These are phyloP conservation scores for Macrolepiota fuliginosa DNA, from an alignment of 768 basidiomycete genomes.

Conservation along the genomic window DNA sequence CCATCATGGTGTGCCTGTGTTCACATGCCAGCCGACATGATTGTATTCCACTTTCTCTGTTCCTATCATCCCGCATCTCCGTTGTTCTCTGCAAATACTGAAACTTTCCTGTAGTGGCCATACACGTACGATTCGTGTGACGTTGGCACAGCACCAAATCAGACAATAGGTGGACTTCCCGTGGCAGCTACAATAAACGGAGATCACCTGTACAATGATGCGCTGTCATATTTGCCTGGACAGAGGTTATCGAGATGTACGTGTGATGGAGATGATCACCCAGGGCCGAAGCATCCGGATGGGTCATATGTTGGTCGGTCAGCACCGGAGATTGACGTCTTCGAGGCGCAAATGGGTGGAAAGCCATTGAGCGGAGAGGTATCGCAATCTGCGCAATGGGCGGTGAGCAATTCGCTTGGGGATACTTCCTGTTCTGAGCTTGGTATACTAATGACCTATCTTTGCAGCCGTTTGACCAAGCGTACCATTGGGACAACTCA, in stretches of 20 bases:
- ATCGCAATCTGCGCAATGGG: conserved; percentile 80
- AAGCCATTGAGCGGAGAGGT: conserved; percentile 56
- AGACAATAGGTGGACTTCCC: conserved; percentile 67
- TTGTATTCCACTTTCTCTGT: background rate
- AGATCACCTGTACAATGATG: conserved; percentile 34
- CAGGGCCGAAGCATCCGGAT: conserved; percentile 70
- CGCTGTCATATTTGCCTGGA: conserved; percentile 69
- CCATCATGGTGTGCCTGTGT: background rate
- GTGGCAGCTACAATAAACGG: conserved; percentile 57
- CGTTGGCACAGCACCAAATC: conserved; percentile 76
- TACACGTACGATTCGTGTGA: conserved; percentile 81
- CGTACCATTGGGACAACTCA: conserved; percentile 66
- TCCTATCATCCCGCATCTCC: background rate
- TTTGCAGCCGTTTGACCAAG: conserved; percentile 64
- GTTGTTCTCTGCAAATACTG: background rate
- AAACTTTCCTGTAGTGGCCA: conserved; percentile 53
- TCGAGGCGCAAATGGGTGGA: conserved; percentile 68
- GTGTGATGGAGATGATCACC: conserved; percentile 74
- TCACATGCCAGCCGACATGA: background rate
- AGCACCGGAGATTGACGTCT: conserved; percentile 86
- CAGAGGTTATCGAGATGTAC: conserved; percentile 83
- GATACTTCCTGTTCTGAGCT: conserved; percentile 6
- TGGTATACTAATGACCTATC: background rate
- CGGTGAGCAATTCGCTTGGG: conserved; percentile 38
- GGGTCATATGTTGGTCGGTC: conserved; percentile 74